Percentiles rank a stretch among this genome's conserved stretches.
These are phyloP conservation scores for Leccinum variabile DNA, from an alignment of 1,284 basidiomycete species.

Conservation along the genomic window DNA sequence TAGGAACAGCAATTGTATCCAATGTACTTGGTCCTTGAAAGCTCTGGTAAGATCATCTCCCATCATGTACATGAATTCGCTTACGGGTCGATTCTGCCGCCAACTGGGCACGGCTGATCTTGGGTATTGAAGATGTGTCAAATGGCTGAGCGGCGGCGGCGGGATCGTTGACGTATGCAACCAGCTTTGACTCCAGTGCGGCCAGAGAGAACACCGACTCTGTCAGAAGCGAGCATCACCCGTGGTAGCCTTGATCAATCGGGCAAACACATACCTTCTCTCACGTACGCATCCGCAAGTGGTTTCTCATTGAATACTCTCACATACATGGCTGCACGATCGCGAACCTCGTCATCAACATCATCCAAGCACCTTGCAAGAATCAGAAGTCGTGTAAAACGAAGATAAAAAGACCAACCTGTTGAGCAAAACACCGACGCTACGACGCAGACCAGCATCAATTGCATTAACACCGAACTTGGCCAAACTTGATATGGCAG, in stretches of 20 bases:
- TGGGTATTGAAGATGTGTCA: slow-evolving; percentile 81
- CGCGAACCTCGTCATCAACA: slow-evolving; percentile 98
- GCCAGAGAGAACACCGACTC: slow-evolving; percentile 91
- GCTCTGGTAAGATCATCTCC: slow-evolving; percentile 4
- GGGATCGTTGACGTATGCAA: slow-evolving; percentile 86
- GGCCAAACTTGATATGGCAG: slow-evolving; percentile 91
- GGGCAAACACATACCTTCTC: slow-evolving; percentile 65
- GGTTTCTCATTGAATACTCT: slow-evolving; percentile 79
- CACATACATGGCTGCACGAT: slow-evolving; percentile 94
- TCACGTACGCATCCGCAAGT: slow-evolving; percentile 85
- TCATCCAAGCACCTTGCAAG: slow-evolving; percentile 87
- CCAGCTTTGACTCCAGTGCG: slow-evolving; percentile 83
- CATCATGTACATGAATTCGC: slow-evolving; percentile 33
- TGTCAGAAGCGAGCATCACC: slow-evolving; percentile 34
- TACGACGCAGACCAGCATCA: slow-evolving; percentile 79
- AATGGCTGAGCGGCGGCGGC: slow-evolving; percentile 69
- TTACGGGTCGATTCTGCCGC: slow-evolving; percentile 82
- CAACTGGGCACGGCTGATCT: slow-evolving; percentile 88
- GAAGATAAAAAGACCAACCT: slow-evolving; percentile 49
- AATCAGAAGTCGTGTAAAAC: slow-evolving; percentile 12
- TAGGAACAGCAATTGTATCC: slow-evolving; percentile 74
- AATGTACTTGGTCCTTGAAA: slow-evolving; percentile 74
- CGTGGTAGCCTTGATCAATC: background rate
- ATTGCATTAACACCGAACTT: slow-evolving; percentile 93
- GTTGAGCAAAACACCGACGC: slow-evolving; percentile 83